phyloP scores from a whole-genome alignment of 2,329 filamentous ascomycete genomes.

The Colletotrichum tropicale region DNA sequence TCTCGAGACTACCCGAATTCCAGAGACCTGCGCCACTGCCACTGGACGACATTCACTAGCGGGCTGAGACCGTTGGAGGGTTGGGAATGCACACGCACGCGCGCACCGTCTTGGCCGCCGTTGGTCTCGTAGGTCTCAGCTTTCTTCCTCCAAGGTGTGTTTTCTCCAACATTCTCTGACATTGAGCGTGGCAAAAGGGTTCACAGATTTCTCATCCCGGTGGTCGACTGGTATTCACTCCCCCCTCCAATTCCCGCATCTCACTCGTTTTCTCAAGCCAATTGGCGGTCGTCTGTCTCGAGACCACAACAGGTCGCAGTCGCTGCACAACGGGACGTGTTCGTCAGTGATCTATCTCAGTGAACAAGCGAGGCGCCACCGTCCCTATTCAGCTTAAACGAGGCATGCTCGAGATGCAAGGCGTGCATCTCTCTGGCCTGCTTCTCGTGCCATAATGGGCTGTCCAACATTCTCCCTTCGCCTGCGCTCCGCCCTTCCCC shows the following conservation, averaged over 20 bases:
- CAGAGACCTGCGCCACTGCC: not conserved
- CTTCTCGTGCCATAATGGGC: not conserved
- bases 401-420: not conserved
- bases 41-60: not conserved
- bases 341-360: not conserved
- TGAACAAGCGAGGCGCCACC: not conserved
- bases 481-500: not conserved
- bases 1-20: not conserved
- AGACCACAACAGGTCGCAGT: not conserved
- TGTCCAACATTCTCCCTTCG: not conserved
- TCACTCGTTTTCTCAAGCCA: not conserved
- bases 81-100: conserved; percentile 6
- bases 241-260: not conserved
- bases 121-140: conserved; percentile 12
- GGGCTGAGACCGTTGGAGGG: not conserved
- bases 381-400: not conserved
- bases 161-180: conserved; percentile 1
- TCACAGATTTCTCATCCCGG: not conserved
- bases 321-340: not conserved
- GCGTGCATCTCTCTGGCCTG: not conserved
- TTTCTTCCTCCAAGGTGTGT: conserved; percentile 15
- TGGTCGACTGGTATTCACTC: not conserved
- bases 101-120: not conserved
- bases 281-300: not conserved
- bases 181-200: not conserved